phyloP scores from a whole-genome alignment of 495 filamentous ascomycete species.

The Terfezia boudieri region DNA sequence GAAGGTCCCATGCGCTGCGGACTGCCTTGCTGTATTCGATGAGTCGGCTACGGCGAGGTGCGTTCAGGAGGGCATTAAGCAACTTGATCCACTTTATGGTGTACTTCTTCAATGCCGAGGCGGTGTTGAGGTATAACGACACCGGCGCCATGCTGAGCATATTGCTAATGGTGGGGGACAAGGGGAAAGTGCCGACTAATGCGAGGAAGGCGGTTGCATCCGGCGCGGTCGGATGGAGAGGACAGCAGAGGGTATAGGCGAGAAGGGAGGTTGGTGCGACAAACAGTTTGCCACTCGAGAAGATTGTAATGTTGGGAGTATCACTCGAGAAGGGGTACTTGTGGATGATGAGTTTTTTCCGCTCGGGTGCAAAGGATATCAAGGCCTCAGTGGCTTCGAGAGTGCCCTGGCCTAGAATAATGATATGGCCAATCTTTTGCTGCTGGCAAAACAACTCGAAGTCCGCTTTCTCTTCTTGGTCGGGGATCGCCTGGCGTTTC shows the following conservation, averaged over 20 bases:
- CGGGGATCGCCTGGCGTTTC: slow-evolving; percentile 31
- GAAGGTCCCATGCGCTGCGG: slow-evolving; percentile 28
- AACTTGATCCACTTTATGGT: slow-evolving; percentile 21
- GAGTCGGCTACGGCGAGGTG: neutral
- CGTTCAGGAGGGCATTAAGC: neutral
- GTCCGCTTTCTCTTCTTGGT: slow-evolving; percentile 23
- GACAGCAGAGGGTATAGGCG: slow-evolving; percentile 33
- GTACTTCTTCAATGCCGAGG: slow-evolving; percentile 22
- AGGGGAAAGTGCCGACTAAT: slow-evolving; percentile 29
- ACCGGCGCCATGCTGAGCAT: too few species aligned
- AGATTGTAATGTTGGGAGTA: slow-evolving; percentile 25
- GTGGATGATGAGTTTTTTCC: slow-evolving; percentile 31
- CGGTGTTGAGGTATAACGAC: slow-evolving; percentile 3
- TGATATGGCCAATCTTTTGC: slow-evolving; percentile 28
- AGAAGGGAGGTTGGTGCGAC: slow-evolving; percentile 34
- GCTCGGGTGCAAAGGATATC: slow-evolving; percentile 20
- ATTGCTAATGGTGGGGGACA: too few species aligned
- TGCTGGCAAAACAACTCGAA: slow-evolving; percentile 19
- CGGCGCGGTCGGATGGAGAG: slow-evolving; percentile 25
- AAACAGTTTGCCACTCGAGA: slow-evolving; percentile 33
- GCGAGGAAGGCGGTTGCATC: slow-evolving; percentile 30
- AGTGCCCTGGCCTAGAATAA: slow-evolving; percentile 38
- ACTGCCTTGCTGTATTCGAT: neutral
- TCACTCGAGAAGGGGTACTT: slow-evolving; percentile 29
- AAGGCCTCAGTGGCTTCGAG: slow-evolving; percentile 6